Conservation (phyloP, 2,329 filamentous ascomycete species). For the Venturia nashicola region DNA sequence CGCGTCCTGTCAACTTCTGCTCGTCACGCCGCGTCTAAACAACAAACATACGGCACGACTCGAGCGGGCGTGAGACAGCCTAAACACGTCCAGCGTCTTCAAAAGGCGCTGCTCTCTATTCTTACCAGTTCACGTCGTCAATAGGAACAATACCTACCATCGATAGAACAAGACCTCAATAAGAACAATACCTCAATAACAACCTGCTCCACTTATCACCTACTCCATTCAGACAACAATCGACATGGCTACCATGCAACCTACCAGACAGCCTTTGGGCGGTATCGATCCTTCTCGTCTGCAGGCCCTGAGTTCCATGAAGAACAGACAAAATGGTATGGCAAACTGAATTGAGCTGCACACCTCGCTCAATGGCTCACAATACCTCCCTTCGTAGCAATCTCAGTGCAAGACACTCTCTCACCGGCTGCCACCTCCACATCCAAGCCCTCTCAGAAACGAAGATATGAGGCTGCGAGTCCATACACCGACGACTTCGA, state of each 20-base stretch:
- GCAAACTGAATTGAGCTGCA: constrained; percentile 1
- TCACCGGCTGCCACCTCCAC: background rate
- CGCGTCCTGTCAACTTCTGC: background rate
- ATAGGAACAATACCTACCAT: background rate
- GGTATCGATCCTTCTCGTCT: constrained; percentile 57
- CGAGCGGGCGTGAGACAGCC: background rate
- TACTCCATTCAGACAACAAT: background rate
- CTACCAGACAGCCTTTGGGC: constrained; percentile 59
- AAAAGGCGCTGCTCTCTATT: background rate
- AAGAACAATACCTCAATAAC: background rate
- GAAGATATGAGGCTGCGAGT: constrained; percentile 25
- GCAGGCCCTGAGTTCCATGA: constrained; percentile 59
- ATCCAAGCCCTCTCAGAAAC: constrained; percentile 28
- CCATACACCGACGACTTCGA: constrained; percentile 35
- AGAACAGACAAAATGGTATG: constrained; percentile 60
- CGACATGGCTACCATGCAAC: constrained; percentile 24
- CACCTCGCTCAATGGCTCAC: constrained; percentile 8
- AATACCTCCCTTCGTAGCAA: constrained; percentile 12
- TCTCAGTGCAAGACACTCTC: constrained; percentile 6
- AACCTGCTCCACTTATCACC: background rate
- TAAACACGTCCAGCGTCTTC: background rate
- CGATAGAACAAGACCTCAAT: background rate
- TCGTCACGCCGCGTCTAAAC: background rate
- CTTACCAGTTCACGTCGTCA: background rate
- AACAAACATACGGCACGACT: background rate